Percentiles rank a stretch among this genome's conserved stretches.
Evolutionary conservation across 2,329 filamentous ascomycete genomes (phyloP).

Genomic region (Penicillium paneum): DNA sequence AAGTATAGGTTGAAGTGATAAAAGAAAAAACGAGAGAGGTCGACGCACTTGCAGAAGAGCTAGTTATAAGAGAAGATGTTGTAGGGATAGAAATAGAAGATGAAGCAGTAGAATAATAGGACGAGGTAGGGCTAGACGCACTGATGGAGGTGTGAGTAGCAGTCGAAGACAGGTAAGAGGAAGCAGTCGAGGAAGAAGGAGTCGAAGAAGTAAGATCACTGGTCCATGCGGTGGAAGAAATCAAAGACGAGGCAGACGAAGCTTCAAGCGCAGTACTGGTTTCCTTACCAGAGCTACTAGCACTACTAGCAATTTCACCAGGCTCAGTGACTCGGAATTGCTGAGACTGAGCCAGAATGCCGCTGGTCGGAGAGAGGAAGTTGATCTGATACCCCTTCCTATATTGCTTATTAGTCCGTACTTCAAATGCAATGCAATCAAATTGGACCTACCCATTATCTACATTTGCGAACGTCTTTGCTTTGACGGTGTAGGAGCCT

Average conservation of each 20-base stretch:
- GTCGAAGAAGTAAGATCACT: slow-evolving; percentile 14
- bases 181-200: slow-evolving; percentile 15
- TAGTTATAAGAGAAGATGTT: slow-evolving; percentile 22
- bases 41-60: slow-evolving; percentile 23
- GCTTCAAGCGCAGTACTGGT: slow-evolving; percentile 28
- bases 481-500: slow-evolving; percentile 37
- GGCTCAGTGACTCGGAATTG: slow-evolving; percentile 31
- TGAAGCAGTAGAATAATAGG: slow-evolving; percentile 12
- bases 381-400: slow-evolving; percentile 45
- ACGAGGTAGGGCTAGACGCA: slow-evolving; percentile 12
- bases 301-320: slow-evolving; percentile 15
- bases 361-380: slow-evolving; percentile 36
- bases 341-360: slow-evolving; percentile 44
- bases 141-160: slow-evolving; percentile 10
- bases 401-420: slow-evolving; percentile 4
- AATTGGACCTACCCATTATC: slow-evolving; percentile 24
- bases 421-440: neutral
- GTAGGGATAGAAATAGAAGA: slow-evolving; percentile 17
- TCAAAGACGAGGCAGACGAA: slow-evolving; percentile 19
- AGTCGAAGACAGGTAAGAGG: slow-evolving; percentile 18
- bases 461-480: slow-evolving; percentile 21
- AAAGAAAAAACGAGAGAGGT: slow-evolving; percentile 11
- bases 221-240: slow-evolving; percentile 18
- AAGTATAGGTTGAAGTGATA: neutral
- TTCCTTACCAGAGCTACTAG: slow-evolving; percentile 25